Evolutionary conservation across 1,284 basidiomycete genomes (phyloP).

Genomic region (Rhodotorula sp.): DNA sequence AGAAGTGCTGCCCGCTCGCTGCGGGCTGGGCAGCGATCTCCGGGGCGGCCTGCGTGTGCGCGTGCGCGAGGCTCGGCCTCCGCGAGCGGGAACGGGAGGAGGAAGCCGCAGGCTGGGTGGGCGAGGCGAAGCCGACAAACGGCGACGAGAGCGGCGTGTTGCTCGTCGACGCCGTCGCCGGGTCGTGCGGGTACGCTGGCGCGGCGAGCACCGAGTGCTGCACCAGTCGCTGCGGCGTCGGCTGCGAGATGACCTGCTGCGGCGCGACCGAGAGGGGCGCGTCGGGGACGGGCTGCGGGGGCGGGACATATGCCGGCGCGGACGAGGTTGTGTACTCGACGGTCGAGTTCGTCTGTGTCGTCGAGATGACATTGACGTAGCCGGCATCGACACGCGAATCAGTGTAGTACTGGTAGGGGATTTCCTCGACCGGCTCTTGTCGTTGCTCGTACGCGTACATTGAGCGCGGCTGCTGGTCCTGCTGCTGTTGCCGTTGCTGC

Average conservation of each 20-base stretch:
- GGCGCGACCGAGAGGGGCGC: neutral
- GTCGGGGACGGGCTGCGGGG: neutral
- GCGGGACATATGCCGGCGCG: neutral
- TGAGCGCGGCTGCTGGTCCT: neutral
- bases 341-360: neutral
- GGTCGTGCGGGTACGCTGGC: neutral
- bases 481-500: neutral
- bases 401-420: neutral
- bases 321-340: neutral
- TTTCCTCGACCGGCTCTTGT: neutral
- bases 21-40: neutral
- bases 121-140: neutral
- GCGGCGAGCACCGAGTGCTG: neutral
- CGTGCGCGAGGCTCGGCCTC: slow-evolving; percentile 6
- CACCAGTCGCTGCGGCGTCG: neutral
- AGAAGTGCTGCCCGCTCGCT: neutral
- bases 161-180: neutral
- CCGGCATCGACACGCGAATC: neutral
- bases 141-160: neutral
- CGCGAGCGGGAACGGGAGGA: neutral
- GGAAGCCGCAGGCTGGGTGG: neutral
- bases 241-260: neutral
- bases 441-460: neutral
- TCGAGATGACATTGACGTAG: neutral
- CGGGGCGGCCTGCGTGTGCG: neutral